These are phyloP conservation scores for Rugonectria rugulosa DNA, from an alignment of 2,329 filamentous ascomycete genomes.

Conservation along the genomic window DNA sequence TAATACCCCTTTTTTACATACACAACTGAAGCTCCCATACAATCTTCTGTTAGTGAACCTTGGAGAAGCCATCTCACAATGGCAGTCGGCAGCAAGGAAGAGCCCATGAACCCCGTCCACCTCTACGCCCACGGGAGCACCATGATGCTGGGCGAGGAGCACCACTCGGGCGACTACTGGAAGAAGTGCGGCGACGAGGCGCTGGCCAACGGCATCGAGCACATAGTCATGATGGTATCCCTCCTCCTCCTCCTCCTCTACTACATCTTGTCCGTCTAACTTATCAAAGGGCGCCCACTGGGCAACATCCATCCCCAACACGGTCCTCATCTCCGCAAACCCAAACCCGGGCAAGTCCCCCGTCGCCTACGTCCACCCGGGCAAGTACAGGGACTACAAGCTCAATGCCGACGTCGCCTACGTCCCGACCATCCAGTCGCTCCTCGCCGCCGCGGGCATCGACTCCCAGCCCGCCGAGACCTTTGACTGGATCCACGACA, in stretches of 20 bases:
- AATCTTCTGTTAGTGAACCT: too few species aligned
- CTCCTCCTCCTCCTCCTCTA: background rate
- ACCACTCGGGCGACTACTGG: constrained; percentile 30
- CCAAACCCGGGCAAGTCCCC: constrained; percentile 67
- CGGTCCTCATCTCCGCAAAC: constrained; percentile 67
- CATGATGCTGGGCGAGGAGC: constrained; percentile 37
- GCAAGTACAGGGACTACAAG: constrained; percentile 69
- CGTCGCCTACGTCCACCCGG: constrained; percentile 71
- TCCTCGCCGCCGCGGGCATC: constrained; percentile 11
- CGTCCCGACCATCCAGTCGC: constrained; percentile 11
- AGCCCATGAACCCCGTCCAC: constrained; percentile 29
- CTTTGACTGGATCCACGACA: constrained; percentile 79
- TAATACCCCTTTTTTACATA: too few species aligned
- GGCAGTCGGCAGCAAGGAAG: constrained; percentile 13
- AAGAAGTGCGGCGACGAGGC: constrained; percentile 34
- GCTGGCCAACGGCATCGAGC: constrained; percentile 28
- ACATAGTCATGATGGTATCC: constrained; percentile 32
- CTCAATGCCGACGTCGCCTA: constrained; percentile 64
- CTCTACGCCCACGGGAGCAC: constrained; percentile 37
- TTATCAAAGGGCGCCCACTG: constrained; percentile 74
- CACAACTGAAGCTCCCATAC: too few species aligned
- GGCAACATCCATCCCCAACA: constrained; percentile 56
- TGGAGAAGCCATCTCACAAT: constrained; percentile 1
- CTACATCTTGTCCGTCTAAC: background rate
- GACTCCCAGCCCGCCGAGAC: constrained; percentile 32